Evolutionary conservation across 1,139 yeast species (phyloP).

Genomic region (Suhomyces bokatorum): DNA sequence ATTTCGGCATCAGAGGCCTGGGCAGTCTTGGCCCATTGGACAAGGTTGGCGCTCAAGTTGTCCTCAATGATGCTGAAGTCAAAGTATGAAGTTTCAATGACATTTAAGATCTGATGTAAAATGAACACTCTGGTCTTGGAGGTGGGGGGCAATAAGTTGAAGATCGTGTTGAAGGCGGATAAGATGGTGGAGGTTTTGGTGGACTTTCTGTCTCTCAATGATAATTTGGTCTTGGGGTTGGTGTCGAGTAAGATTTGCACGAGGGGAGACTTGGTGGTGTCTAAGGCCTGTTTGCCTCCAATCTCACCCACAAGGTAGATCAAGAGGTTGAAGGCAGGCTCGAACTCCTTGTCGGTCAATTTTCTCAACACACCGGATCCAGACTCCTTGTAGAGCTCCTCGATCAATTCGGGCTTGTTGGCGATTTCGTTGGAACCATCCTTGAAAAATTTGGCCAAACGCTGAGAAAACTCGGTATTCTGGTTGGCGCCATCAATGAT

Average conservation of each 20-base stretch:
- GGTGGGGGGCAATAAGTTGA: slow-evolving; percentile 43
- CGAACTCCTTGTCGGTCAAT: slow-evolving; percentile 47
- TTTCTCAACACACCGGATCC: slow-evolving; percentile 28
- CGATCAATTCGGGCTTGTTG: slow-evolving; percentile 31
- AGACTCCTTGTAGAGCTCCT: slow-evolving; percentile 26
- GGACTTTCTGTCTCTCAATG: slow-evolving; percentile 50
- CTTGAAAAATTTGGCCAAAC: slow-evolving; percentile 27
- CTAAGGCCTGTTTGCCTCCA: slow-evolving; percentile 30
- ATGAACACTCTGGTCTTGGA: slow-evolving; percentile 37
- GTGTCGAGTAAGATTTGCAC: slow-evolving; percentile 33
- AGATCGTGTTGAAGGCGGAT: slow-evolving; percentile 44
- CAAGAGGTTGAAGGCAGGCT: slow-evolving; percentile 46
- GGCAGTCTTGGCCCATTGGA: slow-evolving; percentile 34
- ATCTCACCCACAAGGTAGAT: slow-evolving; percentile 37
- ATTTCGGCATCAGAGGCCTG: slow-evolving; percentile 30
- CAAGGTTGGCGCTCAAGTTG: slow-evolving; percentile 40
- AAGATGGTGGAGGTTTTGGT: slow-evolving; percentile 46
- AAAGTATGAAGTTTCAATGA: slow-evolving; percentile 33
- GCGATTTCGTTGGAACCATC: slow-evolving; percentile 27
- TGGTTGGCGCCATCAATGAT: slow-evolving; percentile 39
- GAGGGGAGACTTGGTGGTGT: slow-evolving; percentile 29
- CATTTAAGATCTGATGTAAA: slow-evolving; percentile 34
- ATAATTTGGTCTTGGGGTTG: slow-evolving; percentile 41
- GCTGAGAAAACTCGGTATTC: slow-evolving; percentile 29
- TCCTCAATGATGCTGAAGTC: slow-evolving; percentile 38